Percentiles rank a stretch among this genome's conserved stretches.
phyloP scores from a whole-genome alignment of 2,329 filamentous ascomycete genomes.

The Apiospora saccharicola region DNA sequence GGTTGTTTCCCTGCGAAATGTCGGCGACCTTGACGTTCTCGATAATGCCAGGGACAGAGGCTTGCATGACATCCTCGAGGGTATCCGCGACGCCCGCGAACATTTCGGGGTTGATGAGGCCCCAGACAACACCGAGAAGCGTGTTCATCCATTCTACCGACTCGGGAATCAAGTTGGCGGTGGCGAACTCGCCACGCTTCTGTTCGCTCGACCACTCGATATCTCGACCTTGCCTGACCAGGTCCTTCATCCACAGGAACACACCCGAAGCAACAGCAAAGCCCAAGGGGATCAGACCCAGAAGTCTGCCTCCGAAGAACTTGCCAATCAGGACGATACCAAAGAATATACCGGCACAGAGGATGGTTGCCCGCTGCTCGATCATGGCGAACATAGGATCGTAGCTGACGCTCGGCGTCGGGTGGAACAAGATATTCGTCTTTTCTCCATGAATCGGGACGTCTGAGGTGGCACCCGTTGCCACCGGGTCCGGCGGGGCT shows the following conservation, averaged over 20 bases:
- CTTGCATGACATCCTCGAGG: slow-evolving; percentile 65
- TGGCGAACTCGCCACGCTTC: slow-evolving; percentile 83
- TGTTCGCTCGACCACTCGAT: slow-evolving; percentile 90
- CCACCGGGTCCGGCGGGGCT: slow-evolving; percentile 86
- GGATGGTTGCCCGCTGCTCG: slow-evolving; percentile 75
- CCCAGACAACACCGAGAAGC: slow-evolving; percentile 84
- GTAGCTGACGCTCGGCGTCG: slow-evolving; percentile 87
- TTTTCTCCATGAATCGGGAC: slow-evolving; percentile 96
- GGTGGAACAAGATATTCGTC: slow-evolving; percentile 95
- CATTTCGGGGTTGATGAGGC: slow-evolving; percentile 93
- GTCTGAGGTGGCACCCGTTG: slow-evolving; percentile 84
- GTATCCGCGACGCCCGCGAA: slow-evolving; percentile 92
- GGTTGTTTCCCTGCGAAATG: slow-evolving; percentile 92
- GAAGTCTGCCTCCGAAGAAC: slow-evolving; percentile 78
- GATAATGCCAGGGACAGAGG: slow-evolving; percentile 87
- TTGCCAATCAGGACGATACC: slow-evolving; percentile 80
- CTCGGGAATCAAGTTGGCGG: slow-evolving; percentile 88
- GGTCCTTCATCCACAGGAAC: slow-evolving; percentile 88
- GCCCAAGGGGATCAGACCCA: slow-evolving; percentile 78
- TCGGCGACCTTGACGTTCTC: slow-evolving; percentile 95
- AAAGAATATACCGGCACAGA: slow-evolving; percentile 75
- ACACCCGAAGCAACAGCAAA: slow-evolving; percentile 78
- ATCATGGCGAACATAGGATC: slow-evolving; percentile 84
- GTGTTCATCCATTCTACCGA: slow-evolving; percentile 98
- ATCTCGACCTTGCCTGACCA: slow-evolving; percentile 82